Evolutionary conservation across 2,329 filamentous ascomycete species (phyloP), one percentile per base, ranked within the genome.

Genomic region (Aureobasidium uvarum): DNA sequence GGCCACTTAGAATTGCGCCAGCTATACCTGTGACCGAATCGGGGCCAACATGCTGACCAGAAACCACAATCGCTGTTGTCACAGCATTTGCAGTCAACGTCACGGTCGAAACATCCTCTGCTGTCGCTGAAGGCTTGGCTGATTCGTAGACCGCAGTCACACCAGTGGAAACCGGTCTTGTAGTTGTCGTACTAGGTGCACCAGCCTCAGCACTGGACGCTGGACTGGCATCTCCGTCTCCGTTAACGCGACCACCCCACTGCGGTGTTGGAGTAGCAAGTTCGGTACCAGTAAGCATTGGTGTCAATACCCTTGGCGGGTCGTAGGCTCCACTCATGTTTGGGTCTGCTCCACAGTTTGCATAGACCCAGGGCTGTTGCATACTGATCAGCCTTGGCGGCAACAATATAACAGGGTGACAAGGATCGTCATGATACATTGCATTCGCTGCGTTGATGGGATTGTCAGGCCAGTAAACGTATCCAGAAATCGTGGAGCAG

Each of bases 381-480:
- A 65, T 65, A 23, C 41, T 46, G 18, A 65, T 28, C n/a, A 65
- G 28, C n/a, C 54, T 43, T 3, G 52, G 33, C 8, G 63, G 63
- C 23, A 59, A n/a, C 6, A 65, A 28, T 25, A 65, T 65, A 33
- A 65, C 39, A 2, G 63, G 63, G 20, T 65, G 63, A 38, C 63
- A 65, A 11, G 63, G 63, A 8, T 65, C 63, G 10, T 36, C 23
- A 8, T 50, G 51, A 7, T 51, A 65, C 25, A 51, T 39, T 33
- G 54, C 63, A 16, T 45, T 46, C 1, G 11, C 63, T 7, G 54
- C 54, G 18, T 65, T 65, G 20, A 65, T 65, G 7, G 66, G 66
- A 5, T 67, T 65, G 36, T 62, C 66, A 2, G 66, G 59, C 63
- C 64, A 67, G 51, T 67, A 67, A 10, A 60, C 55, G 14, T 65